Conservation (phyloP, 78 protist species). For the Dictyostelium purpureum region DNA sequence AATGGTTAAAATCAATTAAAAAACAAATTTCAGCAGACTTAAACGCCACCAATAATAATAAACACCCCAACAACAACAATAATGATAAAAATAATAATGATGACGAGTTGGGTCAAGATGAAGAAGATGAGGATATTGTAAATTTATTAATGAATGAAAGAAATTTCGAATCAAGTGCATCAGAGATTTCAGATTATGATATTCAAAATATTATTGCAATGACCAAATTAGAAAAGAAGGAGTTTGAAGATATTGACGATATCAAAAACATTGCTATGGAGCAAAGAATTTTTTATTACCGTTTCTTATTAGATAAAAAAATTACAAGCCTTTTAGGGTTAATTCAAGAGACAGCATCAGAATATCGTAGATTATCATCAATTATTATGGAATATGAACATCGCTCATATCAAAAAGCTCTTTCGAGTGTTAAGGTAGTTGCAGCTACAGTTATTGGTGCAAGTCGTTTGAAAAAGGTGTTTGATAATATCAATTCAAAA, state of each 20-base stretch:
- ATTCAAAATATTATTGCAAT: slow-evolving; percentile 7
- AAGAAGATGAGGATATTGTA: slow-evolving; percentile 49
- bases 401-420: neutral
- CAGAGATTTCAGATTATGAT: neutral
- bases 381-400: slow-evolving; percentile 33
- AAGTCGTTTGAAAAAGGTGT: slow-evolving; percentile 1
- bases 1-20: slow-evolving; percentile 3
- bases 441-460: slow-evolving; percentile 71
- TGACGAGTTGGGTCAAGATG: neutral
- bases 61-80: neutral
- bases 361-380: neutral
- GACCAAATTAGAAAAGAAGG: neutral
- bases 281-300: slow-evolving; percentile 1
- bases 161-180: neutral
- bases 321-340: neutral
- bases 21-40: neutral
- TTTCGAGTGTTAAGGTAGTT: neutral
- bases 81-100: too few species aligned
- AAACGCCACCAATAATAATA: neutral
- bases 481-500: slow-evolving; percentile 13
- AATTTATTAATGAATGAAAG: slow-evolving; percentile 13
- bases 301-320: slow-evolving; percentile 1
- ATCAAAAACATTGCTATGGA: neutral
- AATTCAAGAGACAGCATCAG: neutral
- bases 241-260: neutral